Evolutionary conservation across 306 rosid species (phyloP), one percentile per base, ranked within the genome.

Genomic region (Adenanthera pavonina): DNA sequence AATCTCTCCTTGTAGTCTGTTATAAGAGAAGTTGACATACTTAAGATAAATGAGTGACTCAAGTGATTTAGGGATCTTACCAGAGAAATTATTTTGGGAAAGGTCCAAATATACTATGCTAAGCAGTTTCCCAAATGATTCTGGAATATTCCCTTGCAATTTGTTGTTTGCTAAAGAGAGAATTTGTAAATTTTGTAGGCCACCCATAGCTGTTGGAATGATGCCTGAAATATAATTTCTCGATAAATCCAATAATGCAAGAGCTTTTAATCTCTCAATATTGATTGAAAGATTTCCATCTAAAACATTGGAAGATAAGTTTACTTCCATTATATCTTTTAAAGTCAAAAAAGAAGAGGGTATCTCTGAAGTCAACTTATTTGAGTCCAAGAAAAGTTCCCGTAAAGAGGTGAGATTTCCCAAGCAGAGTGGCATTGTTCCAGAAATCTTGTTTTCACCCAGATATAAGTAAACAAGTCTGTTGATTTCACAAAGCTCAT

Each of bases 341-440:
- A n/a, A n/a, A n/a, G n/a, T n/a, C n/a, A n/a, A n/a, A n/a, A n/a
- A 74, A 2, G 77, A 17, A n/a, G 74, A 60, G 0, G 78, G 86
- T 11, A 82, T 20, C 40, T 36, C 40, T 36, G 40, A 36, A 36
- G 40, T 36, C 40, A 36, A 36, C 40, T 36, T 36, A 36, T 36
- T 56, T 3, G 1, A 25, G 68, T 11, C 30, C 71, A 40, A 84
- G 30, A 52, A 25, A 2, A 84, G 19, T 15, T 30, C 12, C 44
- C 81, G 75, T 44, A 84, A 25, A 43, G n/a, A 15, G 17, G 53
- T 14, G 5, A 84, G 79, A 61, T 61, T 70, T 30, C 53, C 81
- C n/a, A 84, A 60, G 57, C 87, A 80, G 5, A 60, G 2, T 10
- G 87, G 84, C 7, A 84, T 5, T 4, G 41, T 8, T 49, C 84